Conservation (phyloP, 2,329 filamentous ascomycete species). For the Nigrospora osmanthi region DNA sequence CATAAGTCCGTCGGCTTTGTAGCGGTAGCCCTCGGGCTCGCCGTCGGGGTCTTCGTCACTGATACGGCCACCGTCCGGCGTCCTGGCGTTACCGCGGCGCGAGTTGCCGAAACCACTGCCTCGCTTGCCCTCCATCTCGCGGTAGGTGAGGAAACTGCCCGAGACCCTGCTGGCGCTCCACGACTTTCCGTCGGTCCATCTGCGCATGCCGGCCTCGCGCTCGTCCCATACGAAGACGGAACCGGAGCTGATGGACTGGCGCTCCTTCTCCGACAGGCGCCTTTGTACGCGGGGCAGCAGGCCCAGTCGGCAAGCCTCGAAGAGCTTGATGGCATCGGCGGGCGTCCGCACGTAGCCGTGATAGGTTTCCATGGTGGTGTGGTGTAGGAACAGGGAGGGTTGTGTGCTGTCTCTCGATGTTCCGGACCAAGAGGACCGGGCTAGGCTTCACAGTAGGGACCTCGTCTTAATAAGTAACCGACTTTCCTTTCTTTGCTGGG, state of each 20-base stretch:
- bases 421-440: neutral
- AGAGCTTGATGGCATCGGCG: conserved; percentile 94
- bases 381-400: neutral
- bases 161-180: conserved; percentile 98
- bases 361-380: conserved; percentile 79
- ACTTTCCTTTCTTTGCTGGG: conserved; percentile 12
- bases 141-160: conserved; percentile 92
- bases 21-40: conserved; percentile 84
- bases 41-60: conserved; percentile 82
- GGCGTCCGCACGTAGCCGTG: conserved; percentile 93
- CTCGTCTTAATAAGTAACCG: conserved; percentile 1
- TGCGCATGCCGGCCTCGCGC: conserved; percentile 91
- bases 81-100: conserved; percentile 59
- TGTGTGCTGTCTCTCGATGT: neutral
- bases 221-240: conserved; percentile 99
- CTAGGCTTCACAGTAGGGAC: neutral
- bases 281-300: conserved; percentile 87
- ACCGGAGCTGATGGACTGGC: conserved; percentile 89
- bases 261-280: conserved; percentile 90
- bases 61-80: conserved; percentile 71
- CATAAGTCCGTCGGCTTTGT: conserved; percentile 96
- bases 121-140: conserved; percentile 98
- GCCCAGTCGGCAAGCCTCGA: conserved; percentile 89
- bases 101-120: conserved; percentile 64
- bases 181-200: conserved; percentile 98